phyloP scores from a whole-genome alignment of 2,329 filamentous ascomycete genomes.

The Pochonia chlamydosporia region DNA sequence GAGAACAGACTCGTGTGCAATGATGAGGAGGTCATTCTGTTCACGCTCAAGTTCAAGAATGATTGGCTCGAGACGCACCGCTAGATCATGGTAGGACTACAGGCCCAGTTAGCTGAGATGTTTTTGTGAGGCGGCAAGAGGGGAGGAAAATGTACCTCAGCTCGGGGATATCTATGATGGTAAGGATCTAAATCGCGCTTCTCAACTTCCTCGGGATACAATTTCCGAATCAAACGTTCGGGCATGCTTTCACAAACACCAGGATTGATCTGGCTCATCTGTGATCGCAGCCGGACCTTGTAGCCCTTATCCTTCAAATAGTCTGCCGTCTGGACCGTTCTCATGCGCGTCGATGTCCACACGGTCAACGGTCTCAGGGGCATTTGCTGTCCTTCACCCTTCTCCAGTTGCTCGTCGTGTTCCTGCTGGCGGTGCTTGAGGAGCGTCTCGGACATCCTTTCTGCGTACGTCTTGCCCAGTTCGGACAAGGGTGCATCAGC shows the following conservation, averaged over 20 bases:
- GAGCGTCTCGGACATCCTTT: slow-evolving; percentile 79
- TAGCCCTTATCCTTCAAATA: slow-evolving; percentile 74
- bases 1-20: slow-evolving; percentile 96
- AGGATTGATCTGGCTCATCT: slow-evolving; percentile 96
- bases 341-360: slow-evolving; percentile 89
- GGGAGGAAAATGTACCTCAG: slow-evolving; percentile 56
- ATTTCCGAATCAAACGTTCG: slow-evolving; percentile 69
- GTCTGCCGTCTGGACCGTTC: slow-evolving; percentile 85
- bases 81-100: slow-evolving; percentile 94
- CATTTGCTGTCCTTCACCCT: slow-evolving; percentile 56
- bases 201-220: slow-evolving; percentile 84
- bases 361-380: slow-evolving; percentile 77
- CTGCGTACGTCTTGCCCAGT: slow-evolving; percentile 73
- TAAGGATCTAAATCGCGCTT: slow-evolving; percentile 95
- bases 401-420: slow-evolving; percentile 60
- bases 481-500: slow-evolving; percentile 79
- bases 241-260: slow-evolving; percentile 93
- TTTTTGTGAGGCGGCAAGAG: not conserved
- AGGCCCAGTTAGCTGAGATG: not conserved
- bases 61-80: slow-evolving; percentile 95
- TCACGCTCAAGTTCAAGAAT: slow-evolving; percentile 96
- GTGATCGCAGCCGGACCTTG: slow-evolving; percentile 83
- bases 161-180: slow-evolving; percentile 90
- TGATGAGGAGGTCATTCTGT: slow-evolving; percentile 95
- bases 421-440: slow-evolving; percentile 80